Conservation (phyloP, 257 asterid species). For the Penstemon eatonii region DNA sequence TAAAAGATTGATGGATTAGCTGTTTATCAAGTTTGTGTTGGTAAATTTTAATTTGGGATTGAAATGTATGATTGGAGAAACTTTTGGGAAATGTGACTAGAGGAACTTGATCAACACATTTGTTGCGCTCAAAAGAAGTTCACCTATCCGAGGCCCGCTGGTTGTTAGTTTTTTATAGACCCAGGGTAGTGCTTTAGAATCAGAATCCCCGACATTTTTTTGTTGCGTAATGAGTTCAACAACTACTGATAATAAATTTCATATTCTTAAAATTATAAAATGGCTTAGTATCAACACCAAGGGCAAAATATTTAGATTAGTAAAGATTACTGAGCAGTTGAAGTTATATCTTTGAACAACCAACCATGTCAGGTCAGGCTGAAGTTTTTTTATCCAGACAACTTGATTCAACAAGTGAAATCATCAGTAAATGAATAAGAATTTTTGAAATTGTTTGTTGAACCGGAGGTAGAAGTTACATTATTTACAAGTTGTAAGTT, state of each 20-base stretch:
- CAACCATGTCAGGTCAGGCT: not conserved
- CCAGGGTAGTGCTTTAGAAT: not conserved
- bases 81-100: no score
- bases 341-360: not conserved
- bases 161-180: not conserved
- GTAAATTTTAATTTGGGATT: not conserved
- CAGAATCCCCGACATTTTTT: not conserved
- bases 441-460: slow-evolving; percentile 10
- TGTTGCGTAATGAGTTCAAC: no score
- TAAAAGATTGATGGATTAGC: not conserved
- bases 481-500: not conserved
- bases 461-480: slow-evolving; percentile 4
- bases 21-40: not conserved
- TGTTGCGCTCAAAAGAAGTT: no score
- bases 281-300: no score
- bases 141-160: no score
- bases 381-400: not conserved
- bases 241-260: not conserved
- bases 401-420: not conserved
- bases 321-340: not conserved
- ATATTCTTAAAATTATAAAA: not conserved
- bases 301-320: not conserved
- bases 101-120: no score
- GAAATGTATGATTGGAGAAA: not conserved
- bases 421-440: not conserved